These are phyloP conservation scores for Avena eriantha DNA, from an alignment of 176 grass and related monocot genomes.

Conservation along the genomic window DNA sequence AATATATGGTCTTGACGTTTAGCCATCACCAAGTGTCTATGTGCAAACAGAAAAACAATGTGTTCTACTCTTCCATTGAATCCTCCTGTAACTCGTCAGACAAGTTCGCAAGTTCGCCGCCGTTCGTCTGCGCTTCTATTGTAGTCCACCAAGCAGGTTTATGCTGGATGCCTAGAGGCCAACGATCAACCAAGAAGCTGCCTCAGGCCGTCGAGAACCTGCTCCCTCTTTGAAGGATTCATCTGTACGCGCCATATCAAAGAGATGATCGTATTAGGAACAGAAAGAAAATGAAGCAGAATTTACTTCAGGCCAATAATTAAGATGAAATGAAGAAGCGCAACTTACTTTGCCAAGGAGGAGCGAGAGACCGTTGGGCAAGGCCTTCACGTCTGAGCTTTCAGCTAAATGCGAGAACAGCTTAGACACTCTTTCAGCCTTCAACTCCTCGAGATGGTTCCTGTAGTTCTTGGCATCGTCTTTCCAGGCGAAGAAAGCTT, in stretches of 20 bases:
- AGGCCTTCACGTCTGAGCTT: conserved; percentile 67
- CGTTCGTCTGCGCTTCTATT: background rate
- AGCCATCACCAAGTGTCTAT: conserved; percentile 14
- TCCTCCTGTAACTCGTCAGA: background rate
- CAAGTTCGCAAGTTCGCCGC: background rate
- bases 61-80: background rate
- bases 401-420: conserved; percentile 63
- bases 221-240: conserved; percentile 71
- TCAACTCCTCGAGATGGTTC: conserved; percentile 70
- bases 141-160: background rate
- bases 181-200: conserved; percentile 63
- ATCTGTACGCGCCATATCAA: conserved; percentile 64
- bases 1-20: background rate
- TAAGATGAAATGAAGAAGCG: background rate
- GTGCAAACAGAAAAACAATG: conserved; percentile 4
- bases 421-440: conserved; percentile 64
- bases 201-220: conserved; percentile 67
- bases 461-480: conserved; percentile 75
- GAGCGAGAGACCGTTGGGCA: conserved; percentile 66
- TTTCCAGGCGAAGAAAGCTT: conserved; percentile 91
- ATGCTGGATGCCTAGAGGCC: background rate
- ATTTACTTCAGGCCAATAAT: background rate
- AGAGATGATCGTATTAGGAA: background rate
- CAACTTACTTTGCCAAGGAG: conserved; percentile 82
- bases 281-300: background rate